Evolutionary conservation across 2,329 filamentous ascomycete genomes (phyloP), one percentile per base, ranked within the genome.

Genomic region (Tympanopsis confertula): DNA sequence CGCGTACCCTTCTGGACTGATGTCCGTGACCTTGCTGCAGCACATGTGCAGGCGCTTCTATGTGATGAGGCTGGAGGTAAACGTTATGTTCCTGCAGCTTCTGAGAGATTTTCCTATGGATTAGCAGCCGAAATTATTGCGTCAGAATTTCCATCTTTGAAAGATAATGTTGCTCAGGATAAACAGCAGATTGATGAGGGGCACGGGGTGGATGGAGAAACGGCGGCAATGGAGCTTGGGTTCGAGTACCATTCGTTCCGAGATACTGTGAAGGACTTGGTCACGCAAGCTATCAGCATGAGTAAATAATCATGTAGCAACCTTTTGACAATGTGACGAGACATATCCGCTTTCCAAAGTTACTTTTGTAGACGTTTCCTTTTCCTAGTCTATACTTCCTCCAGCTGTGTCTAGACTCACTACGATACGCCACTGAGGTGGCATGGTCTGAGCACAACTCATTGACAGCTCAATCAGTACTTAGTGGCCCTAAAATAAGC

Each of bases 81-180:
- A 43, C 47, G 66, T 32, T 69, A 57, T 40, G 50, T 57, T 2
- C 53, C 58, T 13, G 56, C 57, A 1, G 54, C 61, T 0, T 55
- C 61, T 0, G 61, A 69, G 43, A 51, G 53, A 4, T 71, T 69
- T 39, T 63, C 62, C 0, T 70, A 69, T 43, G 59, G 53, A 0
- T 39, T 62, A 12, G 66, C 62, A 1, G 60, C 62, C 1, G 48
- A 58, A 10, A 60, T 69, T 20, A 61, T 69, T 19, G 45, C 44
- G 1, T 53, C 57, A 2, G 50, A 53, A 19, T 69, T 71, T 43
- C 44, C 50, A 1, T 58, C 57, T 51, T 51, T 58, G 1, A 52
- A 46, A 37, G 32, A 33, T 0, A 45, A 28, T 2, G 55, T 64
- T 1, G 46, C 50, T 2, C 39, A 44, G 19, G 59, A 59, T 35